Base-by-base conservation (phyloP, 441 rosid genomes). In the Euphorbia celastroides region DNA sequence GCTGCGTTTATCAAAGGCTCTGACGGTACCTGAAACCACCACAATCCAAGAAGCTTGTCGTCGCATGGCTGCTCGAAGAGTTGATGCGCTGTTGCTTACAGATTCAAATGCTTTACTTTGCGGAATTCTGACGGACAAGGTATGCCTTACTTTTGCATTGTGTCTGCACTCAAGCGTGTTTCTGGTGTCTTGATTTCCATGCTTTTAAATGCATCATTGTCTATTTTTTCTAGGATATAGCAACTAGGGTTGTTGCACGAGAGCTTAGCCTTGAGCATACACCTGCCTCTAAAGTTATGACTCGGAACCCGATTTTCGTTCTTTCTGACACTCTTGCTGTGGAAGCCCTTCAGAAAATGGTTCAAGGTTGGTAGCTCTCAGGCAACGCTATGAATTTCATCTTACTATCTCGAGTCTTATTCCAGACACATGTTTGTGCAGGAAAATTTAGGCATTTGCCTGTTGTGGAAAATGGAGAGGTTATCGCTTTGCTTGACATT, bases 341-440 rank as follows among this genome's bases (percentile, higher is more conserved):
- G 65, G 99, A 94, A 83, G 98, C 99, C 61, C 93, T 92, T 22
- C 97, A 94, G 79, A 92, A 92, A 82, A 94, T 94, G 99, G 98
- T 94, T 61, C 86, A 79, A 82, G 98, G 99, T 94, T 74, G 61
- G 86, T 68, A 25, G 67, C 57, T 48, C 54, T 64, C 44, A 51
- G 52, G 72, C 57, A 66, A 64, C 46, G 56, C 74, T 9, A 31
- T 41, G 62, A 34, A 30, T 28, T 48, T 6, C 54, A 44, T 46
- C 27, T 58, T 63, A 26, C 64, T n/a, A 7, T 60, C 9, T 56
- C 25, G 28, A 17, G 16, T 51, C 52, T 57, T 54, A 51, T 41
- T 54, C 59, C 34, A 51, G 65, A 69, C n/a, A 57, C 36, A 51
- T 61, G 68, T 30, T 3, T 36, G 31, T 67, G 50, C 88, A 94